Base-by-base conservation (phyloP, 73 alveolate species). In the Paramecium octaurelia region DNA sequence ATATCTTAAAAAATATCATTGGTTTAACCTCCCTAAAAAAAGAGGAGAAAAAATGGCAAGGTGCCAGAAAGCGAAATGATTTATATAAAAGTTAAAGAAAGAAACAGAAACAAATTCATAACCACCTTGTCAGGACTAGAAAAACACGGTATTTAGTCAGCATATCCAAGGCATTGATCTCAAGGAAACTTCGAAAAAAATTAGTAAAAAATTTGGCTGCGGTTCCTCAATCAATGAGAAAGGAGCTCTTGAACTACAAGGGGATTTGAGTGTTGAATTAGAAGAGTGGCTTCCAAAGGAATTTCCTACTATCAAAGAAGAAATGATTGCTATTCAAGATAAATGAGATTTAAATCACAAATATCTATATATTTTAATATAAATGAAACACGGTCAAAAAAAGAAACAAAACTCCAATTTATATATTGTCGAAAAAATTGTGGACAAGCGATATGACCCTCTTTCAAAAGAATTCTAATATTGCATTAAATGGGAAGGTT, bases 151-250 rank as follows among this genome's bases (percentile, higher is more conserved):
- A 80, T 4, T n/a, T 24, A 18, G 4, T 44, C 9, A 8, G 48
- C 29, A 46, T 40, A 40, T 44, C 16, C 21, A 80, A 80, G 91
- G 57, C 7, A 10, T 80, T 80, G 91, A 80, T 43, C 44, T 80
- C 1, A 46, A 80, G 73, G 91, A 80, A 24, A 23, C 77, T 43
- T 46, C 20, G 16, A 80, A 80, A 27, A 80, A 80, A 80, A 20
- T 80, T 20, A 80, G 91, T 80, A 80, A 80, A 48, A 80, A 80
- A 7, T 80, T 80, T 80, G 91, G 91, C 14, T 80, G 91, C 27
- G 91, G 91, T 80, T 40, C 91, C 8, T 24, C 46, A 10, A 44
- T 80, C 29, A 42, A 80, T 43, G 91, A 48, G 24, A 24, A 80
- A 42, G 57, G 43, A 38, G 50, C n/a, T 12, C 36, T 80, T 3